Conservation (phyloP, 176 grass and related monocot species). For the Pontederia paniculata region DNA sequence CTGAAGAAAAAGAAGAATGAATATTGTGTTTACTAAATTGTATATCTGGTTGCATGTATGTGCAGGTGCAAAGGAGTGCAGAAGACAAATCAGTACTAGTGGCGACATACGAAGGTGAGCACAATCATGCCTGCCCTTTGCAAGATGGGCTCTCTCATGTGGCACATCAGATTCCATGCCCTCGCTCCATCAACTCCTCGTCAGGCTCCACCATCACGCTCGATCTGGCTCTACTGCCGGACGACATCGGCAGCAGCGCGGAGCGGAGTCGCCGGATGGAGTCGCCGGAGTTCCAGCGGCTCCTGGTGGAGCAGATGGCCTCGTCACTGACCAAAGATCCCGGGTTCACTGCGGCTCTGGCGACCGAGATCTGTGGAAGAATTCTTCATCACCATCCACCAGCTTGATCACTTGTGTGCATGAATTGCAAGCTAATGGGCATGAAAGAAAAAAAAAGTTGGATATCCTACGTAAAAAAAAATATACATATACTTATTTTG, state of each 20-base stretch:
- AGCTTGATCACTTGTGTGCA: neutral
- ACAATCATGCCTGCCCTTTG: conserved; percentile 50
- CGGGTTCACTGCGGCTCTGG: conserved; percentile 47
- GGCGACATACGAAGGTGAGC: conserved; percentile 91
- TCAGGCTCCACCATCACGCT: conserved; percentile 56
- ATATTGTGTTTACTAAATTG: too few species aligned
- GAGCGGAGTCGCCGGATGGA: conserved; percentile 22
- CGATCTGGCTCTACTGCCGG: conserved; percentile 41
- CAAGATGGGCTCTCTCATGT: neutral
- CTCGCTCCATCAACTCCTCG: conserved; percentile 44
- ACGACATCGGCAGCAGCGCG: conserved; percentile 23
- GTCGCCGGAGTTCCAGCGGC: conserved; percentile 41
- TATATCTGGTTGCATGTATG: too few species aligned
- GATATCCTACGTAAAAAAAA: too few species aligned
- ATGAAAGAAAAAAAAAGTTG: too few species aligned
- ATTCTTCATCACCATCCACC: conserved; percentile 42
- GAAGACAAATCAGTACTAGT: conserved; percentile 66
- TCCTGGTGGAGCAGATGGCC: conserved; percentile 68
- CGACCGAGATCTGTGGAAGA: conserved; percentile 36
- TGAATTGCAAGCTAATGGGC: too few species aligned
- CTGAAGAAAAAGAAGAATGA: too few species aligned
- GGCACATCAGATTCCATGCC: conserved; percentile 28
- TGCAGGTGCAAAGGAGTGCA: conserved; percentile 53
- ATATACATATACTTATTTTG: too few species aligned
- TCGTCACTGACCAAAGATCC: conserved; percentile 42